Base-by-base conservation (phyloP, 495 filamentous ascomycete genomes). In the Aspergillus haitiensis region DNA sequence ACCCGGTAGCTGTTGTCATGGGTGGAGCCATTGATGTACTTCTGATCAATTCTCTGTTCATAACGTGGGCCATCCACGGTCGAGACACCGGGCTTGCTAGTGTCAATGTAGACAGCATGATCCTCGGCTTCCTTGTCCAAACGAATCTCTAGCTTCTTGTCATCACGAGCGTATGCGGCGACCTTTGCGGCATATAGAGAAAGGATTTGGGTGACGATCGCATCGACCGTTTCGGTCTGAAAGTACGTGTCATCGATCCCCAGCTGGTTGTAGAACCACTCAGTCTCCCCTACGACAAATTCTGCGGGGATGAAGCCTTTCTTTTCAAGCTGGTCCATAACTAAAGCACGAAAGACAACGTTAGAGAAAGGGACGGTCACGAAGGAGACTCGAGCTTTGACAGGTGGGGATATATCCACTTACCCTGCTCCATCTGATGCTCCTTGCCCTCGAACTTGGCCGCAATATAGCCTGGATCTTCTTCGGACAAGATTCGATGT, bases 181-280 rank as follows among this genome's bases (percentile, higher is more conserved):
- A 98, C 86, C 78, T 98, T 98, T 71, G 93, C 94, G 18, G 95
- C 95, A 69, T 98, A 98, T 34, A 98, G 83, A 12, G 93, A 97
- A 51, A 92, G 93, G 62, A 98, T 91, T 70, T 97, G 89, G 67
- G 88, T 96, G 59, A 91, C 88, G 62, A 98, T 93, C 51, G 89
- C 90, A 44, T 92, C 89, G 27, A 86, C 88, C 3, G 83, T 83
- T 77, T 98, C 94, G 37, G 91, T 90, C 71, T 96, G 89, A 80
- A 98, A 98, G 77, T 98, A 98, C 78, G 96, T 93, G 75, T 98
- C 94, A 73, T 98, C 94, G 67, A 98, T 98, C 53, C 94, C 95
- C 12, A 98, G 83, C 71, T 92, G 88, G 64, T 94, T 89, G 78
- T 98, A 98, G 81, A 98, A 98, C 95, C 94, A 98, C 15, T 82